Base-by-base conservation (phyloP, 164 flowering plant species). In the Litsea cubeba region DNA sequence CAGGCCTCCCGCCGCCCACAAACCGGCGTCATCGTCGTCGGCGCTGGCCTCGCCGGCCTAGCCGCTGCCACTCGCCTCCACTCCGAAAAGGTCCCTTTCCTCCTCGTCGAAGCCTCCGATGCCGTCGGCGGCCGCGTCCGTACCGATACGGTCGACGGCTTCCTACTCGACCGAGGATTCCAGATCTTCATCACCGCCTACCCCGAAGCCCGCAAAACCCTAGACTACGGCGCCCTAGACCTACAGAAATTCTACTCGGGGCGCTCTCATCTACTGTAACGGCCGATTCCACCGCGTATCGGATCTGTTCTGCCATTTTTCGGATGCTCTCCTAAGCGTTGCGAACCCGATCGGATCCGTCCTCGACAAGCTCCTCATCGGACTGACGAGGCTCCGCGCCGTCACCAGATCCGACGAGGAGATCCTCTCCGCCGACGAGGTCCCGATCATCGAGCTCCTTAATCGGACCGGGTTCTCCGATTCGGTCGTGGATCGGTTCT, bases 141-240 rank as follows among this genome's bases (percentile, higher is more conserved):
- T 3, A 93, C 97, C 1, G 99, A 95, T 73, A 8, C 54, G 17
- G 83, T 88, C 60, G 91, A 92, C 74, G 97, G 99, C 65, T 93
- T 89, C 79, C 81, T 87, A 62, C 89, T 95, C 69, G 99, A 95
- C 72, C 88, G 99, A 23, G 97, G 99, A 18, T 95, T 95, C 81
- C 97, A 95, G 66, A 95, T 95, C 83, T 90, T 95, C 89, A 93
- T 93, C 83, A 95, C 97, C 0, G 97, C 89, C 14, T 95, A 95
- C 70, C 97, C 99, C 0, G 97, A 91, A 80, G 96, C 94, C 3
- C 83, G 75, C 25, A 83, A 75, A 70, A 79, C 85, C 28, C 82
- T 90, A 6, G 88, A 90, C 63, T 89, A 88, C 73, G 67, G 80
- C 24, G 72, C 87, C 2, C 75, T 86, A 17, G 62, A 84, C n/a